Conservation (phyloP, 345 rosid species). For the Streptanthus diversifolius region DNA sequence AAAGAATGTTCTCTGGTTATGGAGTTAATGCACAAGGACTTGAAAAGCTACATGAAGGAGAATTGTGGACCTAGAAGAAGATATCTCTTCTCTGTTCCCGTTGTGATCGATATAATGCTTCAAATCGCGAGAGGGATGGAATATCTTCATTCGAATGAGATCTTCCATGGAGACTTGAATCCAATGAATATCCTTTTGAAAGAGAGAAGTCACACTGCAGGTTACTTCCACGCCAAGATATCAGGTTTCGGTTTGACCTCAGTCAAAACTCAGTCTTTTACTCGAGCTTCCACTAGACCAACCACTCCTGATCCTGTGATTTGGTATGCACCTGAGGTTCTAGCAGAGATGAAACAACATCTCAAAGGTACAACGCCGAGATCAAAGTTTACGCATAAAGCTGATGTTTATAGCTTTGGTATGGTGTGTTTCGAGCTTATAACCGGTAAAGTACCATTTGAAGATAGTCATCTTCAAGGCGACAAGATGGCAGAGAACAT, state of each 20-base stretch:
- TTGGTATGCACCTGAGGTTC: conserved; percentile 87
- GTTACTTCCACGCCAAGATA: conserved; percentile 71
- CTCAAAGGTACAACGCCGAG: conserved; percentile 21
- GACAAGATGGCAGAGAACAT: conserved; percentile 66
- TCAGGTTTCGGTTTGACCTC: conserved; percentile 59
- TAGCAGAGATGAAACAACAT: conserved; percentile 51
- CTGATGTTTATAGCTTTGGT: conserved; percentile 90
- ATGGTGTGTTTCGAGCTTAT: conserved; percentile 83
- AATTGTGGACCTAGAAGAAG: conserved; percentile 60
- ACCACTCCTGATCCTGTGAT: conserved; percentile 45
- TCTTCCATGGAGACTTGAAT: conserved; percentile 69
- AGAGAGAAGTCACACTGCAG: conserved; percentile 58
- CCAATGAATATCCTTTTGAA: conserved; percentile 61
- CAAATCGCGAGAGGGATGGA: conserved; percentile 96
- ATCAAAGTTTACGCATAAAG: conserved; percentile 60
- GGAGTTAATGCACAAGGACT: conserved; percentile 83
- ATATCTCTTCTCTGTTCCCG: conserved; percentile 52
- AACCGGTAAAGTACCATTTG: conserved; percentile 86
- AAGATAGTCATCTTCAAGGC: conserved; percentile 90
- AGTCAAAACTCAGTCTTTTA: conserved; percentile 31
- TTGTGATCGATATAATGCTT: conserved; percentile 77
- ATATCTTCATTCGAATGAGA: conserved; percentile 63
- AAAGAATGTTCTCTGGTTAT: conserved; percentile 68
- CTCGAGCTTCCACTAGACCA: conserved; percentile 33
- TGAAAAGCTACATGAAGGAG: conserved; percentile 62